Evolutionary conservation across 441 rosid species (phyloP).

Genomic region (Brassica balearica): DNA sequence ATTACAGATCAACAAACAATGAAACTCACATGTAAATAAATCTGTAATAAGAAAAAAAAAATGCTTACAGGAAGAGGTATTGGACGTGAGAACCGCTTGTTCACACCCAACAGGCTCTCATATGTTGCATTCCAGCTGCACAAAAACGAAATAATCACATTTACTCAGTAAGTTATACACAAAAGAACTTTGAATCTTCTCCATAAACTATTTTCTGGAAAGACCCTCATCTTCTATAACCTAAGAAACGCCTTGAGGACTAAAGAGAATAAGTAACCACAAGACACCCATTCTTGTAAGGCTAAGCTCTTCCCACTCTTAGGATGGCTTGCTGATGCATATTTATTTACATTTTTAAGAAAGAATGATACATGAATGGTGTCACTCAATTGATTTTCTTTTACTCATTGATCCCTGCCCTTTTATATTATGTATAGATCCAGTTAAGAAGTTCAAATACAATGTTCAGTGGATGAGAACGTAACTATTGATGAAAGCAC

Average conservation of each 20-base stretch:
- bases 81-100: conserved; percentile 59
- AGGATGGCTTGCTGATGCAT: neutral
- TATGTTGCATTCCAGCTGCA: conserved; percentile 75
- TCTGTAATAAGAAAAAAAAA: neutral
- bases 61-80: conserved; percentile 77
- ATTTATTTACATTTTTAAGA: too few species aligned
- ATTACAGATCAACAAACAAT: conserved; percentile 5
- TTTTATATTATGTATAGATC: neutral
- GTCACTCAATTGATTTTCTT: neutral
- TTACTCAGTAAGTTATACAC: too few species aligned
- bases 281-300: neutral
- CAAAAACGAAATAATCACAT: conserved; percentile 10
- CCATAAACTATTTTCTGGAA: neutral
- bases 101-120: conserved; percentile 62
- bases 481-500: neutral
- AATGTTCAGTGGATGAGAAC: neutral
- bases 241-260: neutral
- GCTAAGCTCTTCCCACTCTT: neutral
- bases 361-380: neutral
- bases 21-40: neutral
- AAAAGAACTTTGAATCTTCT: too few species aligned
- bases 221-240: neutral
- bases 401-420: too few species aligned
- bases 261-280: neutral
- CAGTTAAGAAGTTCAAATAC: conserved; percentile 5